Conservation (phyloP, 768 basidiomycete species). For the Calocybe indica region DNA sequence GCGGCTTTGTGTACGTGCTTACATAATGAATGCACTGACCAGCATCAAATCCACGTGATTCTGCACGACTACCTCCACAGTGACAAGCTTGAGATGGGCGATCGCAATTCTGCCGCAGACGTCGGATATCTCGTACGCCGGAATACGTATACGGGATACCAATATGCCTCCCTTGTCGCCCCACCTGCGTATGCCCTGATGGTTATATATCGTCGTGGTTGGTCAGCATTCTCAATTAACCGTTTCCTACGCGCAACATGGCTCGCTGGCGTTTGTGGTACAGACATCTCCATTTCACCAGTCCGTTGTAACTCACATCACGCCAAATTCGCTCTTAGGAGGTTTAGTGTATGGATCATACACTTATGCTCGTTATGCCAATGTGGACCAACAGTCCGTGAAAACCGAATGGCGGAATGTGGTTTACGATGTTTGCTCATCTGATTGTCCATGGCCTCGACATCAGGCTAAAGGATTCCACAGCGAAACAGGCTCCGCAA, state of each 20-base stretch:
- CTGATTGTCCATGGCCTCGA: background rate
- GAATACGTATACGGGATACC: slow-evolving; percentile 62
- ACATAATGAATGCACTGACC: slow-evolving; percentile 11
- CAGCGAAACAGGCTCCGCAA: slow-evolving; percentile 55
- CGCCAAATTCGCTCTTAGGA: slow-evolving; percentile 24
- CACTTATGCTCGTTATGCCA: slow-evolving; percentile 56
- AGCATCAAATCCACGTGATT: slow-evolving; percentile 1
- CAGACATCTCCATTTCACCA: slow-evolving; percentile 3
- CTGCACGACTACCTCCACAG: background rate
- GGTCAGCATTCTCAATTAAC: slow-evolving; percentile 51
- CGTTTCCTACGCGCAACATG: slow-evolving; percentile 66
- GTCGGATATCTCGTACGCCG: slow-evolving; percentile 63
- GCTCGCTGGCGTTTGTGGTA: slow-evolving; percentile 62
- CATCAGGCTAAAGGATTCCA: background rate
- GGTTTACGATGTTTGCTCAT: slow-evolving; percentile 49
- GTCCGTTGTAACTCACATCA: background rate
- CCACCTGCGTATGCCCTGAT: slow-evolving; percentile 58
- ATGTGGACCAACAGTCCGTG: slow-evolving; percentile 43
- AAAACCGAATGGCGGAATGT: slow-evolving; percentile 42
- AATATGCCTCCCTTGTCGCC: slow-evolving; percentile 53
- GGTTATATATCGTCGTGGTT: slow-evolving; percentile 48
- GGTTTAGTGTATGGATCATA: slow-evolving; percentile 45
- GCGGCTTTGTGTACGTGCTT: slow-evolving; percentile 6
- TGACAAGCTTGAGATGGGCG: slow-evolving; percentile 4
- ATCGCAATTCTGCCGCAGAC: slow-evolving; percentile 40